Conservation (phyloP, 305 asterid species). For the Fraxinus baroniana region DNA sequence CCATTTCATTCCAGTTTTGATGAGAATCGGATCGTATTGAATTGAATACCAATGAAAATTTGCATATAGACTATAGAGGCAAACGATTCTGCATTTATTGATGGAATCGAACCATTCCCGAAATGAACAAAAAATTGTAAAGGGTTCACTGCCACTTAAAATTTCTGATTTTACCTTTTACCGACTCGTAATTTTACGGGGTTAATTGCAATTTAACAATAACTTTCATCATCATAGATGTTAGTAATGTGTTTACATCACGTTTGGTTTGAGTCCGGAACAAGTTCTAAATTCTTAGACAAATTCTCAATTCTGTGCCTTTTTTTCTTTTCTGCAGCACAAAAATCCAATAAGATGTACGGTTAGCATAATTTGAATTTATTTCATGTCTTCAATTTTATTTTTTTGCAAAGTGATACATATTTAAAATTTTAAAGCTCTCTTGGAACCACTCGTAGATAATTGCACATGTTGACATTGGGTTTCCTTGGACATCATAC, state of each 20-base stretch:
- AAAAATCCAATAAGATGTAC: not conserved
- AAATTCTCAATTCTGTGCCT: not conserved
- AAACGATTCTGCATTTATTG: too few relatives aligned
- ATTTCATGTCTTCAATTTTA: not conserved
- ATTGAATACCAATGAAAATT: not conserved
- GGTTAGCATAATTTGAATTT: not conserved
- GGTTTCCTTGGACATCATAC: not conserved
- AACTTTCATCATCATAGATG: not conserved
- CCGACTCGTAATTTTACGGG: not conserved
- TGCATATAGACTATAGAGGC: not conserved
- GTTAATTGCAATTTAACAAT: not conserved
- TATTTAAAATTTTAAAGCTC: not conserved
- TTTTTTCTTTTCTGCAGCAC: not conserved
- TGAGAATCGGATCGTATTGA: not conserved
- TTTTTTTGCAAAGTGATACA: not conserved
- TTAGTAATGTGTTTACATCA: not conserved
- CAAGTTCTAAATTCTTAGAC: not conserved
- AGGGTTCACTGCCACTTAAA: not conserved
- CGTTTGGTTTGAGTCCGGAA: not conserved
- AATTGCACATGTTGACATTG: not conserved
- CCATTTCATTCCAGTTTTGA: not conserved
- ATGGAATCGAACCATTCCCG: too few relatives aligned
- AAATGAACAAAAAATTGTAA: too few relatives aligned
- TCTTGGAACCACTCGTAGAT: not conserved
- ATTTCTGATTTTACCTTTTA: too few relatives aligned